phyloP scores from a whole-genome alignment of 106 monocot species.

The Dactylorhiza incarnata region DNA sequence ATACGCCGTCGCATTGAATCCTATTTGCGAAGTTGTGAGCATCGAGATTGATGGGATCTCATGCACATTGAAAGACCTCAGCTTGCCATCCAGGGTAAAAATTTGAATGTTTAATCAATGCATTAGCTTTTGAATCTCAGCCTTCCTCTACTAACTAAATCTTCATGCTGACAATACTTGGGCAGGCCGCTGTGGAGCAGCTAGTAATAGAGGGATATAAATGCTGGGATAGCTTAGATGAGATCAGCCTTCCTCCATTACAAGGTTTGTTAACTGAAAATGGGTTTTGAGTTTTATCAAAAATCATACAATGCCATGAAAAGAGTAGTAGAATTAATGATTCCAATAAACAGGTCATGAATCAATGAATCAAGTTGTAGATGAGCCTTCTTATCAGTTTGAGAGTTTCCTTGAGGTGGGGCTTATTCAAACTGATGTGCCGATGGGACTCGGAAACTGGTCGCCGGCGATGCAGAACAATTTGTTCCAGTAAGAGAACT shows the following conservation, averaged over 20 bases:
- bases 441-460: neutral
- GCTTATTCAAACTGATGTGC: neutral
- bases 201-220: slow-evolving; percentile 23
- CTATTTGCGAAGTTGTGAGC: slow-evolving; percentile 6
- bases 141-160: neutral
- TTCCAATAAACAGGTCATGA: neutral
- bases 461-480: neutral
- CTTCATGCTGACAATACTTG: neutral
- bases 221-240: slow-evolving; percentile 35
- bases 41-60: neutral
- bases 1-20: neutral
- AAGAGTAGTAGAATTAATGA: too few relatives aligned
- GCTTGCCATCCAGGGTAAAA: neutral
- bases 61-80: neutral
- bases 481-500: neutral
- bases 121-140: neutral
- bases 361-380: neutral
- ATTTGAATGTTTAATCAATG: neutral
- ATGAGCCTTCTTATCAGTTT: neutral
- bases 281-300: neutral
- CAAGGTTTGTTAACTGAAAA: neutral
- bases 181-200: slow-evolving; percentile 25
- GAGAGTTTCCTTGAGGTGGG: neutral
- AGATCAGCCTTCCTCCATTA: slow-evolving; percentile 6
- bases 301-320: neutral